phyloP scores from a whole-genome alignment of 345 rosid species.

The Draba incana region DNA sequence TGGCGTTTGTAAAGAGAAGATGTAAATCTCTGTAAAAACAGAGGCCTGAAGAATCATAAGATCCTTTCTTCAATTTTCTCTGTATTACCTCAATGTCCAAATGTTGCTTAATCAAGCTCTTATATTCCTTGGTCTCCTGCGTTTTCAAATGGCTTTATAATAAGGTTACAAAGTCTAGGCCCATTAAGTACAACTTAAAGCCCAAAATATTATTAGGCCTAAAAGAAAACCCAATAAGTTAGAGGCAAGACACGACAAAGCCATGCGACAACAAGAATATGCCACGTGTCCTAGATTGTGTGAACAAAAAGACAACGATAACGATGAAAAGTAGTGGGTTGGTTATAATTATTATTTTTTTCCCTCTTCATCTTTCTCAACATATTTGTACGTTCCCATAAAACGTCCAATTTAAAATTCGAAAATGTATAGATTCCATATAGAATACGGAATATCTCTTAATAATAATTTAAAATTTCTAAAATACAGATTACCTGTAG shows the following conservation, averaged over 20 bases:
- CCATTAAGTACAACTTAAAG: conserved; percentile 12
- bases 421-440: conserved; percentile 21
- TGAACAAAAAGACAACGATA: conserved; percentile 31
- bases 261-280: conserved; percentile 20
- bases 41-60: conserved; percentile 48
- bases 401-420: conserved; percentile 26
- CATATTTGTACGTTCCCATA: conserved; percentile 26
- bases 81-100: conserved; percentile 64
- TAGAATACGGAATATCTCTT: conserved; percentile 11
- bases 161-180: not conserved
- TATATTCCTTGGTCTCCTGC: conserved; percentile 57
- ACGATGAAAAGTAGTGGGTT: conserved; percentile 36
- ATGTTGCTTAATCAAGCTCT: conserved; percentile 55
- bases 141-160: not conserved
- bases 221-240: not conserved
- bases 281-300: conserved; percentile 39
- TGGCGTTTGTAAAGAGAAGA: conserved; percentile 68
- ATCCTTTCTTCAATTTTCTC: conserved; percentile 52
- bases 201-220: not conserved
- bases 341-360: conserved; percentile 13
- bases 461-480: too few relatives aligned
- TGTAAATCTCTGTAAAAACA: conserved; percentile 63
- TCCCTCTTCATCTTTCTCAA: not conserved
- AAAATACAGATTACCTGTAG: too few relatives aligned
- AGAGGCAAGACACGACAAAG: conserved; percentile 26